Conservation (phyloP, 116 monocot species). For the Thalassia testudinum region DNA sequence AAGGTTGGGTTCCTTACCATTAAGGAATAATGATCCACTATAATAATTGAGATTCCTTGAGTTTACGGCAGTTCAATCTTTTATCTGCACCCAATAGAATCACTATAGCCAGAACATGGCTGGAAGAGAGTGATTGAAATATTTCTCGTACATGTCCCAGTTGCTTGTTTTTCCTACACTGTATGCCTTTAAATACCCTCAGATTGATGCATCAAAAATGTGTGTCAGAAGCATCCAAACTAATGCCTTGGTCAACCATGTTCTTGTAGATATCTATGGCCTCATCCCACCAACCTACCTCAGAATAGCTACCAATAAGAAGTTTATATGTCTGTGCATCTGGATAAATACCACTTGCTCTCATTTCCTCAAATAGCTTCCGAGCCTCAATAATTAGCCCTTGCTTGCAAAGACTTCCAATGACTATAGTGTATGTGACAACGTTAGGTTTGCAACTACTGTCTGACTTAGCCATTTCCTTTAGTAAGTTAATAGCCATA, state of each 20-base stretch:
- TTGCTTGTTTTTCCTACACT: no score
- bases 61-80: no score
- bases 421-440: slow-evolving; percentile 13
- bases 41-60: no score
- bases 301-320: slow-evolving; percentile 13
- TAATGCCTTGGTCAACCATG: slow-evolving; percentile 5
- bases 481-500: slow-evolving; percentile 3
- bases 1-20: no score
- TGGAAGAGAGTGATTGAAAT: no score
- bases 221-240: background rate
- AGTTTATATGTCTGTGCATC: slow-evolving; percentile 8
- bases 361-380: slow-evolving; percentile 13
- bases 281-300: slow-evolving; percentile 5
- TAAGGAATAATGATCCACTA: no score
- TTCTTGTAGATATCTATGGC: slow-evolving; percentile 12
- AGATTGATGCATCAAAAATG: no score
- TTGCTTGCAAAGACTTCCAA: slow-evolving; percentile 16
- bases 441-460: slow-evolving; percentile 5
- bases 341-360: slow-evolving; percentile 4
- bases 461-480: background rate
- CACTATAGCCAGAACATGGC: no score
- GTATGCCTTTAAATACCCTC: no score
- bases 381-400: slow-evolving; percentile 10
- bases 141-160: no score
- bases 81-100: no score